Evolutionary conservation across 2,329 filamentous ascomycete genomes (phyloP).

Genomic region (Apiospora kogelbergensis): DNA sequence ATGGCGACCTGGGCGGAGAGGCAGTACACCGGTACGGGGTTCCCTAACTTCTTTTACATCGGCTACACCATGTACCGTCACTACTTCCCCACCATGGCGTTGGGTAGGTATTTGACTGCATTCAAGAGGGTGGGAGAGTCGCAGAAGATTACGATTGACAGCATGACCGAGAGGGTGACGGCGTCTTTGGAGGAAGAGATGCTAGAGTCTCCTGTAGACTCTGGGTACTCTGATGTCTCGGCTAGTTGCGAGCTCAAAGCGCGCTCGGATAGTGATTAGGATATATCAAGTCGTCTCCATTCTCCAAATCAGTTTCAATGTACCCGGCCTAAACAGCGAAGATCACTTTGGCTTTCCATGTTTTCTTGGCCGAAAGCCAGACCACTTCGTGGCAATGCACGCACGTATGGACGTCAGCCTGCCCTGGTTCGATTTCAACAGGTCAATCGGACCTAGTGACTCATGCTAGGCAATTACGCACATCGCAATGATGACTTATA

Average conservation of each 20-base stretch:
- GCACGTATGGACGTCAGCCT: too few species aligned
- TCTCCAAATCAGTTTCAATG: too few species aligned
- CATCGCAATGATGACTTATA: too few species aligned
- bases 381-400: too few species aligned
- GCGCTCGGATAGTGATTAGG: not conserved
- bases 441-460: too few species aligned
- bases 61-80: constrained; percentile 9
- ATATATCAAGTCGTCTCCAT: too few species aligned
- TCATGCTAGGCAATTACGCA: too few species aligned
- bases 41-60: constrained; percentile 8
- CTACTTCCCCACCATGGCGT: constrained; percentile 8
- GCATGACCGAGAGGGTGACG: not conserved
- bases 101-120: not conserved
- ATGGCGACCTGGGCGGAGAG: constrained; percentile 6
- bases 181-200: not conserved
- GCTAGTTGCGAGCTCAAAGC: not conserved
- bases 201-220: not conserved
- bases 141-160: not conserved
- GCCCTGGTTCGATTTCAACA: too few species aligned
- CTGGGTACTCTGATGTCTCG: not conserved
- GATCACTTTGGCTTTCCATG: too few species aligned
- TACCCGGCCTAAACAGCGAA: too few species aligned
- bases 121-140: not conserved
- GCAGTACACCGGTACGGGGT: constrained; percentile 9
- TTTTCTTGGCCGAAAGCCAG: too few species aligned